Conservation (phyloP, 148 eudicot species). For the Rhododendron molle region DNA sequence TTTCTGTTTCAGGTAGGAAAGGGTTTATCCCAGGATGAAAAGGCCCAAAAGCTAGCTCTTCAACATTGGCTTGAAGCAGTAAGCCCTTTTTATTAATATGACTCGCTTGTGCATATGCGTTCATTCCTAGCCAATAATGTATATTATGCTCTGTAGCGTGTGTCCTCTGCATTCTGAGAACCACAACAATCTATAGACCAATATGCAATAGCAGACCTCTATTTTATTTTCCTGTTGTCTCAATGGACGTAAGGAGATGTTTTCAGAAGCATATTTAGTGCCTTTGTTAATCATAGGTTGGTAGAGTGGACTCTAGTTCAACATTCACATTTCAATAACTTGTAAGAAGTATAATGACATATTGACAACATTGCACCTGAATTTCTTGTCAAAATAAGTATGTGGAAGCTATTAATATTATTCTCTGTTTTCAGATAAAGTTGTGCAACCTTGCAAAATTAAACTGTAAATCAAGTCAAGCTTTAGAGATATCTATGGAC, state of each 20-base stretch:
- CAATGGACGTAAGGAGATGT: background rate
- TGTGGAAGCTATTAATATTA: background rate
- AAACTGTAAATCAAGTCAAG: background rate
- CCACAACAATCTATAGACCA: background rate
- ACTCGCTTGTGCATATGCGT: background rate
- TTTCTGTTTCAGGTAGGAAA: constrained; percentile 25
- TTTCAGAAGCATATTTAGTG: too few species aligned
- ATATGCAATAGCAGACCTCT: background rate
- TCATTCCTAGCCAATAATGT: background rate
- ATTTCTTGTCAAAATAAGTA: background rate
- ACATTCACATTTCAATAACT: background rate
- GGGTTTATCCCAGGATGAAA: constrained; percentile 30
- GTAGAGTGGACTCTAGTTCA: background rate
- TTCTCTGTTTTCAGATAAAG: background rate
- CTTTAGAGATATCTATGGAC: background rate
- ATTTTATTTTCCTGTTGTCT: background rate
- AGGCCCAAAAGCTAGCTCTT: constrained; percentile 28
- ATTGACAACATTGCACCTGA: background rate
- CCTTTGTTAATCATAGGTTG: background rate
- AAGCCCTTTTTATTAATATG: constrained; percentile 2
- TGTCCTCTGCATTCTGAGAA: background rate
- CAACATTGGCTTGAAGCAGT: constrained; percentile 38
- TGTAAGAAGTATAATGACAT: background rate
- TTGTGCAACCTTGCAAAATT: background rate
- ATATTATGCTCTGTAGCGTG: background rate